Evolutionary conservation across 2,329 filamentous ascomycete species (phyloP), one percentile per base, ranked within the genome.

Genomic region (Pezicula radicicola): DNA sequence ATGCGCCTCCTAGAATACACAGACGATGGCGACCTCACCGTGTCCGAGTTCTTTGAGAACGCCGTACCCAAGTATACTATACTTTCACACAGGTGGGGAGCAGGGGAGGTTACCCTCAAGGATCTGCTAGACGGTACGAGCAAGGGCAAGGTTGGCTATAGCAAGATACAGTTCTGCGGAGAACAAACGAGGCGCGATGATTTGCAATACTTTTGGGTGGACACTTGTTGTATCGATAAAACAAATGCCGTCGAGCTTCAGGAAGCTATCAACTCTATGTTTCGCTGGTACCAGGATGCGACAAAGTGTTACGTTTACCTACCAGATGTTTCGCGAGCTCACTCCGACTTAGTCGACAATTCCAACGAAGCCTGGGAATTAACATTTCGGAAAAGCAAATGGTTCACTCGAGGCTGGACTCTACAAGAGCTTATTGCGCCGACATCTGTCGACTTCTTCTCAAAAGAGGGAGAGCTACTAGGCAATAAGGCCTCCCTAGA

Each of bases 381-480:
- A 6, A 13, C 28, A 21, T 55, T 56, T 45, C 46, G 19, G 25
- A 35, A 27, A 28, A 51, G 48, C 30, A 21, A 45, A 54, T 54
- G 48, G 52, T 54, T 54, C 16, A 48, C 36, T 27, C 40, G 49
- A 13, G 44, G 35, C 18, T 30, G 28, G 28, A 30, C 28, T 35
- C 50, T 60, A 2, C 56, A 59, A 52, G 56, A 60, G 53, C 58
- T 61, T 46, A 36, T 53, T 37, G 50, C 50, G 9, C 50, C 50
- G 19, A n/a, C 4, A 25, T 46, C n/a, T 21, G 19, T 50, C n/a
- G 49, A 51, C 3, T 60, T 60, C 52, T 19, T 19, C 19, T 19
- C 19, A 2, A 19, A 19, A 19, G 19, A 19, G 2, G 2, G 19
- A 3, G 19, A 19, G 2, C 19, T 2, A 19, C 19, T 19, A 3